Evolutionary conservation across 768 basidiomycete species (phyloP).

Genomic region (Mycena galopus): DNA sequence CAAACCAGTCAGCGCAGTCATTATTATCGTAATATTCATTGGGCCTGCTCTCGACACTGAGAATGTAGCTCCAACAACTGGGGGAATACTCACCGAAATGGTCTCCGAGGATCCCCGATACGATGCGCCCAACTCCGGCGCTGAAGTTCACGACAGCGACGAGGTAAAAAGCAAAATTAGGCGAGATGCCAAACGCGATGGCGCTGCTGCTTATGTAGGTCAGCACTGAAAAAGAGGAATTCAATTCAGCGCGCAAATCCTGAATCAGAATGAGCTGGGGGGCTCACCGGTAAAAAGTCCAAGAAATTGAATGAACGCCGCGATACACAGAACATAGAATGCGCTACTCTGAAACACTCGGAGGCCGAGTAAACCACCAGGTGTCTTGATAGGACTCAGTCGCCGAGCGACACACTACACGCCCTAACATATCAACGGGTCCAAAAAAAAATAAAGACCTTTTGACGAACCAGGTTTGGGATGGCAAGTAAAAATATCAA

Average conservation of each 20-base stretch:
- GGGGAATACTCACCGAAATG: slow-evolving; percentile 45
- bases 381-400: slow-evolving; percentile 51
- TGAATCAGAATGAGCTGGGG: no score
- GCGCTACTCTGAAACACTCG: slow-evolving; percentile 32
- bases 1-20: background rate
- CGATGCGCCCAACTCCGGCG: slow-evolving; percentile 60
- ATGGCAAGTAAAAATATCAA: slow-evolving; percentile 53
- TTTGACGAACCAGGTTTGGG: slow-evolving; percentile 55
- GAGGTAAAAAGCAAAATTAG: slow-evolving; percentile 56
- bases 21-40: slow-evolving; percentile 8
- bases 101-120: slow-evolving; percentile 55
- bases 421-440: no score
- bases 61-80: background rate
- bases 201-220: slow-evolving; percentile 43
- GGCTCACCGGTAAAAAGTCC: slow-evolving; percentile 51
- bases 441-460: background rate
- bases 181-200: slow-evolving; percentile 16
- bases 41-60: background rate
- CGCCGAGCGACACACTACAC: slow-evolving; percentile 49
- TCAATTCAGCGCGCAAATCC: no score
- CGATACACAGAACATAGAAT: slow-evolving; percentile 24
- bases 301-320: slow-evolving; percentile 56
- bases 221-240: background rate
- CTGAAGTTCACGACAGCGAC: slow-evolving; percentile 60
- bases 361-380: slow-evolving; percentile 56